phyloP scores from a whole-genome alignment of 2,329 filamentous ascomycete genomes.

The Didymella segeticola region DNA sequence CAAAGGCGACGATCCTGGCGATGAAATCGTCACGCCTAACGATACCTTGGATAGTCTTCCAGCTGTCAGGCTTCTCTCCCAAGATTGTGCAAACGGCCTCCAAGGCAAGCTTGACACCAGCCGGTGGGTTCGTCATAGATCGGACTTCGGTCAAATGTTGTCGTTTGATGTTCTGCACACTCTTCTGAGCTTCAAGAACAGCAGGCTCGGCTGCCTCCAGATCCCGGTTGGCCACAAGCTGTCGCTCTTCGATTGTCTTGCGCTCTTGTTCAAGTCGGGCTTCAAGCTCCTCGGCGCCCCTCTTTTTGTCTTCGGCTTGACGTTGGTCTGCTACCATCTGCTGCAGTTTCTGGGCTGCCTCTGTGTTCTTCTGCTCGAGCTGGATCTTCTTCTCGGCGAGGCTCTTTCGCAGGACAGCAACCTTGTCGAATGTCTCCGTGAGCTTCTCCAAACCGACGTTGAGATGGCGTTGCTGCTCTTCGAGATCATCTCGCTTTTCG shows the following conservation, averaged over 20 bases:
- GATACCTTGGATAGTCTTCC: conserved; percentile 89
- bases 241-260: conserved; percentile 80
- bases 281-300: conserved; percentile 87
- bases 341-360: conserved; percentile 96
- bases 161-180: conserved; percentile 97
- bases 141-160: conserved; percentile 97
- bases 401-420: conserved; percentile 87
- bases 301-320: conserved; percentile 91
- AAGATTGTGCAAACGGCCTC: conserved; percentile 97
- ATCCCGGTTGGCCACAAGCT: conserved; percentile 84
- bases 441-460: conserved; percentile 98
- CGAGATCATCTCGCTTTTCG: conserved; percentile 96
- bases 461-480: conserved; percentile 97
- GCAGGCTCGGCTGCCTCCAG: conserved; percentile 91
- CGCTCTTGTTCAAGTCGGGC: conserved; percentile 87
- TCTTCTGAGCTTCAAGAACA: conserved; percentile 89
- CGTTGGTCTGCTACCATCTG: conserved; percentile 96
- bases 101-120: conserved; percentile 87
- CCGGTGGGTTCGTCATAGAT: conserved; percentile 92
- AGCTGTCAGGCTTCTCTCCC: conserved; percentile 86
- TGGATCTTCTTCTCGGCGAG: conserved; percentile 94
- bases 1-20: conserved; percentile 94
- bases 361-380: conserved; percentile 89
- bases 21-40: conserved; percentile 96
- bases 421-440: conserved; percentile 95